Conservation (phyloP, 352 stramenopile species). For the Labyrinthula sp. region DNA sequence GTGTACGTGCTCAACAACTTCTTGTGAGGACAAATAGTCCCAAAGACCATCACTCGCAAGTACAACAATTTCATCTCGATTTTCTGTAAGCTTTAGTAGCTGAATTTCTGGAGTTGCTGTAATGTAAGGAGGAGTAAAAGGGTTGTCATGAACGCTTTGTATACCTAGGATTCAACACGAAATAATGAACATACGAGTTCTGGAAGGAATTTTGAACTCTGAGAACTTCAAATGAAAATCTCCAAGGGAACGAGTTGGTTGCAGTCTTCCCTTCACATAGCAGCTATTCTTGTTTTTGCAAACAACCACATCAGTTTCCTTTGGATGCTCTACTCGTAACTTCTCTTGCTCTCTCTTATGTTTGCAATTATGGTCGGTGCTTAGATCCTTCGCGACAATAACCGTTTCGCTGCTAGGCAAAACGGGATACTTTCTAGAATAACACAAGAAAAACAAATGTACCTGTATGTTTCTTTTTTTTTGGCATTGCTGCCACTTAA, state of each 20-base stretch:
- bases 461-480: too few relatives aligned
- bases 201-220: slow-evolving; percentile 71
- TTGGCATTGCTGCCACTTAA: too few relatives aligned
- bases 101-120: slow-evolving; percentile 45
- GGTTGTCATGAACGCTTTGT: slow-evolving; percentile 27
- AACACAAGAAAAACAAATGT: too few relatives aligned
- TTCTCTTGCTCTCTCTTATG: slow-evolving; percentile 56
- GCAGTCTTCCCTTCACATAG: slow-evolving; percentile 70
- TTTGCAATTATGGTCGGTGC: slow-evolving; percentile 72
- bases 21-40: slow-evolving; percentile 81
- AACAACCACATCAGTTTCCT: slow-evolving; percentile 61
- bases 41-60: slow-evolving; percentile 90
- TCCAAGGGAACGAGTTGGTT: slow-evolving; percentile 61
- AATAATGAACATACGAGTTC: slow-evolving; percentile 31
- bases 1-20: slow-evolving; percentile 71
- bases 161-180: not conserved
- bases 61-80: slow-evolving; percentile 82
- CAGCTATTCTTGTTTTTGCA: slow-evolving; percentile 65
- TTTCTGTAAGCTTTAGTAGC: slow-evolving; percentile 29
- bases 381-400: slow-evolving; percentile 33
- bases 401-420: not conserved
- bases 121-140: slow-evolving; percentile 75
- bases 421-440: too few relatives aligned
- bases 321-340: slow-evolving; percentile 53
- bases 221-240: slow-evolving; percentile 76